Evolutionary conservation across 331 rosid species (phyloP), one percentile per base, ranked within the genome.

Genomic region (Pyracantha coccinea): DNA sequence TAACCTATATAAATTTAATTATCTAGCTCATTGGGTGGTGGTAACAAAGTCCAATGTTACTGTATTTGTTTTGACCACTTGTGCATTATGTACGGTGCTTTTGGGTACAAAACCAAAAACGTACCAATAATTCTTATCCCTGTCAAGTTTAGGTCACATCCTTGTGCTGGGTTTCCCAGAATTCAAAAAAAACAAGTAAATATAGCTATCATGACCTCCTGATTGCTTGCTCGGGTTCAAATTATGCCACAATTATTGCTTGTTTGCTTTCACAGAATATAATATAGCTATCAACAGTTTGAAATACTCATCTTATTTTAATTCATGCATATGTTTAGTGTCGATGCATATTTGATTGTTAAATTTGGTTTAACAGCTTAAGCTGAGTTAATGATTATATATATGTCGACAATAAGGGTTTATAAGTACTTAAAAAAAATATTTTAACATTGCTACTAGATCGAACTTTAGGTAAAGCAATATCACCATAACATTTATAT

Each of bases 191-290:
- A 15, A 25, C 55, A 33, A 0, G 54, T 4, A 55, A 38, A 35
- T 24, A 55, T 1, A 41, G 47, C 47, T 41, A n/a, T 66, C 70
- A 20, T 66, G 16, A 11, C 1, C 68, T 9, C 44, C 21, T 33
- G 70, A 33, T 66, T 33, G 27, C 5, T n/a, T 7, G 20, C 21
- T 38, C 23, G 76, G 76, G 14, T 44, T 44, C 77, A 73, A 58
- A 73, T 73, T 44, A 44, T 73, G 61, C 31, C 61, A 61, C 61
- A 73, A 73, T 73, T 73, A 73, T 73, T 61, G 69, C 61, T 27
- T 8, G 57, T 24, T 21, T 57, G 29, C 47, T 41, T 41, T 11
- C 47, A 3, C 47, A 41, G 15, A 6, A 20, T 57, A 52, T 52
- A 52, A 52, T 19, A 52, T 2, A 17, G 4, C 57, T 1, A 17